Percentiles rank a stretch among this genome's conserved stretches.
Conservation (phyloP, 306 rosid species). For the Spatholobus suberectus region DNA sequence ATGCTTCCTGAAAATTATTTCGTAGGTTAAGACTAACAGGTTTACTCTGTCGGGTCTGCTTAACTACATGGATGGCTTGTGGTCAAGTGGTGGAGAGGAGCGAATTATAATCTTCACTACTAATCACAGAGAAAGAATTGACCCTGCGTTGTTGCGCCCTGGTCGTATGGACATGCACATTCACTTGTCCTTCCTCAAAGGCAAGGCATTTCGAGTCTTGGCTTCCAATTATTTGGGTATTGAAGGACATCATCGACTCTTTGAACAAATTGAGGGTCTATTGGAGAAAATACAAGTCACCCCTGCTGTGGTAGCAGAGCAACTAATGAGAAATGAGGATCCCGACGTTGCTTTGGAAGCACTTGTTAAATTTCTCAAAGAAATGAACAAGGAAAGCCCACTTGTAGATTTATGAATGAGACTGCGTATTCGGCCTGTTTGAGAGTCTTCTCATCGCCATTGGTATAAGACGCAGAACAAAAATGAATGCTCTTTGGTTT, state of each 20-base stretch:
- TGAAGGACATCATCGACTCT: conserved; percentile 28
- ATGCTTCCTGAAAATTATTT: not conserved
- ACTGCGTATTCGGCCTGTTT: not conserved
- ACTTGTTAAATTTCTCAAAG: conserved; percentile 45
- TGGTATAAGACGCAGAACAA: not conserved
- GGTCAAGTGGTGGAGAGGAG: conserved; percentile 74
- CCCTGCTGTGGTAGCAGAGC: conserved; percentile 65
- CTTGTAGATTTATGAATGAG: not conserved
- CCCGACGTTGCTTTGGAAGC: conserved; percentile 38
- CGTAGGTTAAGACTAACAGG: not conserved
- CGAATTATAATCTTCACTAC: conserved; percentile 68
- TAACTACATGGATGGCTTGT: conserved; percentile 66
- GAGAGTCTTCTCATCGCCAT: not conserved
- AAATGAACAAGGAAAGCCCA: not conserved
- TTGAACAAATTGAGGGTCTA: conserved; percentile 42
- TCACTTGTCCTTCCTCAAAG: conserved; percentile 57
- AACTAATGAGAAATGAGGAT: conserved; percentile 60
- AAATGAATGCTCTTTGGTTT: not conserved
- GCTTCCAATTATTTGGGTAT: conserved; percentile 56
- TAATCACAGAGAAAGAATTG: conserved; percentile 59
- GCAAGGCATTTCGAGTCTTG: conserved; percentile 47
- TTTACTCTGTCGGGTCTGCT: conserved; percentile 56
- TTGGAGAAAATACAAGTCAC: conserved; percentile 48
- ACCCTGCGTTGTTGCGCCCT: conserved; percentile 59
- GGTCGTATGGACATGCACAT: conserved; percentile 78